Conservation (phyloP, 176 grass and related monocot genomes). For the Metroxylon sagu region DNA sequence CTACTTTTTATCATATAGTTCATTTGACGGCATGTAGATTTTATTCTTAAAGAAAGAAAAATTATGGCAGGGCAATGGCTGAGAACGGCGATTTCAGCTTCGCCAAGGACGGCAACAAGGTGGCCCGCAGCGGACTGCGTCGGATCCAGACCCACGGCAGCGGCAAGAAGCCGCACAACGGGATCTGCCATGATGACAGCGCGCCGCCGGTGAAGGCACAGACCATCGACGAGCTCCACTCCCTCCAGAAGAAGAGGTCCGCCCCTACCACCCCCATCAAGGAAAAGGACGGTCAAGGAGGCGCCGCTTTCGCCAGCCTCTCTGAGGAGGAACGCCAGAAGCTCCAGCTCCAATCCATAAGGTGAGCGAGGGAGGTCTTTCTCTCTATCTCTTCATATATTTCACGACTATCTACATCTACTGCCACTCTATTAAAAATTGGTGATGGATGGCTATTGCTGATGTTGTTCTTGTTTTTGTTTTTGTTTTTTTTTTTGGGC, state of each 20-base stretch:
- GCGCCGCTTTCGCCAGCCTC: conserved; percentile 33
- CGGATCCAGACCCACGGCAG: conserved; percentile 56
- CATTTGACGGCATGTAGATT: no score
- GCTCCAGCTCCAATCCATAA: conserved; percentile 93
- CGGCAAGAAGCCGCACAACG: conserved; percentile 42
- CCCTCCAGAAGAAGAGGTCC: conserved; percentile 67
- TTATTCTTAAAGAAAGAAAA: no score
- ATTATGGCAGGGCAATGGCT: conserved; percentile 3
- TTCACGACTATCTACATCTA: no score
- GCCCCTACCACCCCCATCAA: conserved; percentile 75
- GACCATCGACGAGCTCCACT: conserved; percentile 98
- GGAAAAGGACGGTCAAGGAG: conserved; percentile 32
- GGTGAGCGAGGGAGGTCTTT: conserved; percentile 9
- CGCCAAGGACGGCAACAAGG: neutral
- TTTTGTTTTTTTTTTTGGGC: no score
- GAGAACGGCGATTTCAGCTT: conserved; percentile 47
- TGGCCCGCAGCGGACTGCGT: conserved; percentile 17
- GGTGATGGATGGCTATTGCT: no score
- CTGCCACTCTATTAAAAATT: no score
- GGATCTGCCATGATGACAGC: conserved; percentile 97
- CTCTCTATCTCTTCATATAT: no score
- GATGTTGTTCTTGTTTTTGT: no score
- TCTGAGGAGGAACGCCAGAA: conserved; percentile 47
- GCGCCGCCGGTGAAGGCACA: conserved; percentile 61
- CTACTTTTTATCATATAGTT: no score